Evolutionary conservation across 768 basidiomycete species (phyloP).

Genomic region (Russula ochroleuca): DNA sequence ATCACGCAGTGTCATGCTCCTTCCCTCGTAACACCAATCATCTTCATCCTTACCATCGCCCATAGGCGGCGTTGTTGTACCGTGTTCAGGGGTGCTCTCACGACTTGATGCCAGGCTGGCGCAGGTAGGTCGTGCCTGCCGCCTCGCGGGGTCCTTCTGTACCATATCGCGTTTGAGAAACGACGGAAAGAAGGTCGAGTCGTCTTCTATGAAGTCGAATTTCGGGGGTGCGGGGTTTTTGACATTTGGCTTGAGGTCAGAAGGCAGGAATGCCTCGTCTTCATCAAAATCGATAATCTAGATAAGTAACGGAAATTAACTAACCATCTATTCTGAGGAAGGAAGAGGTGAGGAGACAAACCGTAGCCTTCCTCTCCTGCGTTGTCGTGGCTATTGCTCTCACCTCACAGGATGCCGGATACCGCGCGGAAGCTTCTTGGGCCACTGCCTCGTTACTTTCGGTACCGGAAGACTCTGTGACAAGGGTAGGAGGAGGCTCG

Average conservation of each 20-base stretch:
- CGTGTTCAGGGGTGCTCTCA: constrained; percentile 24
- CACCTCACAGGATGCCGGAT: constrained; percentile 8
- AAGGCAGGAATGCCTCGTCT: constrained; percentile 23
- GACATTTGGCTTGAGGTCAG: constrained; percentile 22
- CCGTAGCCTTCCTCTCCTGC: constrained; percentile 15
- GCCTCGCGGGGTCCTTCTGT: constrained; percentile 14
- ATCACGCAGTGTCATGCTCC: constrained; percentile 48
- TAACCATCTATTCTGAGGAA: background rate
- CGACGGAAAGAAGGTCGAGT: constrained; percentile 20
- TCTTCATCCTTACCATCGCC: constrained; percentile 28
- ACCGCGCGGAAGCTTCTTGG: constrained; percentile 2
- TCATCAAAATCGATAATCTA: constrained; percentile 24
- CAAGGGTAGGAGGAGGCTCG: background rate
- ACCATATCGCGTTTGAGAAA: constrained; percentile 24
- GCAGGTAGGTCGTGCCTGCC: constrained; percentile 10
- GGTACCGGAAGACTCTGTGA: constrained; percentile 6
- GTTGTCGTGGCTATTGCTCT: constrained; percentile 6
- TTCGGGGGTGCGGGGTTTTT: constrained; percentile 17
- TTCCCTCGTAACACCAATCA: constrained; percentile 38
- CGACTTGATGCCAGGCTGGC: constrained; percentile 17
- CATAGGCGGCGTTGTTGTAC: constrained; percentile 7
- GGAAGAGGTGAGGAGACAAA: constrained; percentile 15
- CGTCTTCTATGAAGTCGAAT: constrained; percentile 25
- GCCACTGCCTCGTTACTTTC: constrained; percentile 18
- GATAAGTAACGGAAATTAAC: constrained; percentile 27